Evolutionary conservation across 2,329 filamentous ascomycete genomes (phyloP), one percentile per base, ranked within the genome.

Genomic region (Ceratocystis huliohia): DNA sequence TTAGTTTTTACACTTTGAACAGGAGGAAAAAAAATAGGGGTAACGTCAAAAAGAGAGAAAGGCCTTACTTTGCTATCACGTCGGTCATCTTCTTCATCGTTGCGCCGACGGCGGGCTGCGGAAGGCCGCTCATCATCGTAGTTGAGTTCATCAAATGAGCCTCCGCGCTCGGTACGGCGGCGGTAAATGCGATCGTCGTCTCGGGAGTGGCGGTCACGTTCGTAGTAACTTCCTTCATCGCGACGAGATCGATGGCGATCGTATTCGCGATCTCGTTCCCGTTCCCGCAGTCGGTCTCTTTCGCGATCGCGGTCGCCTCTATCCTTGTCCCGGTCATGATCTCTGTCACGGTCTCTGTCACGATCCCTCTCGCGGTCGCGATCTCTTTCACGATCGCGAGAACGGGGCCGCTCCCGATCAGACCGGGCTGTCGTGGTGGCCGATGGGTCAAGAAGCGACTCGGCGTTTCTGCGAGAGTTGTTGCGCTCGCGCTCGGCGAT

Each of bases 401-500:
- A 64, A 48, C 65, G 64, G 22, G 48, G 48, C 20, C 56, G 56
- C 22, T 63, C 61, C 10, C 74, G 72, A 13, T 77, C 74, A 1
- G 76, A 73, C 1, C 77, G 76, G 3, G 76, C 71, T 1, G 79
- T 78, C 0, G 77, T 41, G 6, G 46, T 10, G 33, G 59, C 46
- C 5, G 33, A 41, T 7, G 66, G 28, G 44, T 68, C 66, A 50
- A 68, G 66, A 6, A 68, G 59, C 22, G 66, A 68, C 33, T 68
- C 66, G 13, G 66, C 66, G 45, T 68, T 68, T 59, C 66, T 63
- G 25, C 66, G 66, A 45, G 66, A 65, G 77, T 96, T 95, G 72
- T 95, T 92, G 70, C 92, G 88, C 77, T 97, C 95, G 61, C 95
- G 88, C 74, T 96, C 92, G 67, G 92, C 91, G 73, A 94, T 92